These are phyloP conservation scores for Shiraia sp. DNA, from an alignment of 2,329 filamentous ascomycete genomes.

Conservation along the genomic window DNA sequence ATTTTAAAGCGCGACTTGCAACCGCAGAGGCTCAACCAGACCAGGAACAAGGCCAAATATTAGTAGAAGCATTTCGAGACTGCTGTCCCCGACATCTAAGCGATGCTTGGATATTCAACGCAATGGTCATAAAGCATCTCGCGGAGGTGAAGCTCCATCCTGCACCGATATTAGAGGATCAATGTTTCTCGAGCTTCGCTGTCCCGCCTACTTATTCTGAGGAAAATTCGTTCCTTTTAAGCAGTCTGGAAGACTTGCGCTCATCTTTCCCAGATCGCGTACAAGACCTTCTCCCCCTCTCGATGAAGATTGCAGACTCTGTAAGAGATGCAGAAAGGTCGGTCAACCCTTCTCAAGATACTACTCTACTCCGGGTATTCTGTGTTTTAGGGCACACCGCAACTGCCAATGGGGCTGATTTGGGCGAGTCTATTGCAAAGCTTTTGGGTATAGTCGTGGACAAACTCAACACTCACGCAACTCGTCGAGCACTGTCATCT, in stretches of 20 bases:
- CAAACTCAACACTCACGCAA: no score
- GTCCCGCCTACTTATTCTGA: slow-evolving; percentile 13
- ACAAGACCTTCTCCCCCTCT: slow-evolving; percentile 8
- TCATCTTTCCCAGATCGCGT: slow-evolving; percentile 4
- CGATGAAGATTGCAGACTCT: slow-evolving; percentile 13
- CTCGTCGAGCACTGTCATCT: no score
- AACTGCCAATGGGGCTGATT: neutral
- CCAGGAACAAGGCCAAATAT: neutral
- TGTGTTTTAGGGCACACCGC: slow-evolving; percentile 14
- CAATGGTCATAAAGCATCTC: slow-evolving; percentile 17
- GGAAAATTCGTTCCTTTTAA: slow-evolving; percentile 14
- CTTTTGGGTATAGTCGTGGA: no score
- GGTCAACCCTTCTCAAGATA: slow-evolving; percentile 8
- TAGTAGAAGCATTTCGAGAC: slow-evolving; percentile 6
- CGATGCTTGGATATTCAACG: slow-evolving; percentile 13
- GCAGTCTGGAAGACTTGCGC: slow-evolving; percentile 11
- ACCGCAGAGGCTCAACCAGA: slow-evolving; percentile 1
- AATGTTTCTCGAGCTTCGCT: slow-evolving; percentile 4
- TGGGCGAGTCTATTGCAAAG: no score
- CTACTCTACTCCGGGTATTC: slow-evolving; percentile 14
- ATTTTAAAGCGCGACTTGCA: slow-evolving; percentile 2
- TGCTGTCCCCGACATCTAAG: slow-evolving; percentile 11
- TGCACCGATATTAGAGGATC: slow-evolving; percentile 5
- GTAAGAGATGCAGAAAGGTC: slow-evolving; percentile 4
- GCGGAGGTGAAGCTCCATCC: slow-evolving; percentile 10